Percentiles rank a stretch among this genome's conserved stretches.
Conservation (phyloP, 2,329 filamentous ascomycete genomes). For the Penicillium palitans region DNA sequence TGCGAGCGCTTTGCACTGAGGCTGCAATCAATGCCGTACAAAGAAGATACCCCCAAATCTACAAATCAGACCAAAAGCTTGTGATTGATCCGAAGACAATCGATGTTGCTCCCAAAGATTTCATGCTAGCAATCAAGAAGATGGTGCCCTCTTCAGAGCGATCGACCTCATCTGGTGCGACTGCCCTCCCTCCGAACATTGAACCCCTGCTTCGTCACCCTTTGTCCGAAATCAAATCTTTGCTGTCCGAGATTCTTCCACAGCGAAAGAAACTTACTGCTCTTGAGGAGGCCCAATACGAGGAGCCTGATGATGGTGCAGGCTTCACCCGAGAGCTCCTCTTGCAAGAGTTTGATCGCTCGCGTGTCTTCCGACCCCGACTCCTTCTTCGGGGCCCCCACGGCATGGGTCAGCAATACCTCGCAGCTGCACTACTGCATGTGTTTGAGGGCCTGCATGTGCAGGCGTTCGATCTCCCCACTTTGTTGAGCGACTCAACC, state of each 20-base stretch:
- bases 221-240: constrained; percentile 65
- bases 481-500: constrained; percentile 77
- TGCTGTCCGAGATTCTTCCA: constrained; percentile 76
- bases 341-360: constrained; percentile 77
- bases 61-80: constrained; percentile 84
- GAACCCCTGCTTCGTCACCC: constrained; percentile 78
- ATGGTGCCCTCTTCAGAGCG: constrained; percentile 93
- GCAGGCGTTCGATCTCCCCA: constrained; percentile 89
- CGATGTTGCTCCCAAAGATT: constrained; percentile 85
- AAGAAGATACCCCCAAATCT: constrained; percentile 93
- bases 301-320: constrained; percentile 77
- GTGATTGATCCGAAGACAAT: constrained; percentile 84
- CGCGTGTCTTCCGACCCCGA: constrained; percentile 83
- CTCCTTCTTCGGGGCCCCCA: constrained; percentile 76
- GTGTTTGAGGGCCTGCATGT: constrained; percentile 93
- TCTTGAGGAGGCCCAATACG: constrained; percentile 88
- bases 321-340: constrained; percentile 83
- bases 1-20: constrained; percentile 92
- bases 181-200: constrained; percentile 74
- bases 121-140: constrained; percentile 95
- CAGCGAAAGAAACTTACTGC: constrained; percentile 84
- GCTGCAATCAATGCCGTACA: constrained; percentile 95
- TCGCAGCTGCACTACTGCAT: constrained; percentile 81
- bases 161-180: constrained; percentile 79
- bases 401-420: constrained; percentile 93